Base-by-base conservation (phyloP, 176 grass and related monocot species). In the Raddia distichophylla region DNA sequence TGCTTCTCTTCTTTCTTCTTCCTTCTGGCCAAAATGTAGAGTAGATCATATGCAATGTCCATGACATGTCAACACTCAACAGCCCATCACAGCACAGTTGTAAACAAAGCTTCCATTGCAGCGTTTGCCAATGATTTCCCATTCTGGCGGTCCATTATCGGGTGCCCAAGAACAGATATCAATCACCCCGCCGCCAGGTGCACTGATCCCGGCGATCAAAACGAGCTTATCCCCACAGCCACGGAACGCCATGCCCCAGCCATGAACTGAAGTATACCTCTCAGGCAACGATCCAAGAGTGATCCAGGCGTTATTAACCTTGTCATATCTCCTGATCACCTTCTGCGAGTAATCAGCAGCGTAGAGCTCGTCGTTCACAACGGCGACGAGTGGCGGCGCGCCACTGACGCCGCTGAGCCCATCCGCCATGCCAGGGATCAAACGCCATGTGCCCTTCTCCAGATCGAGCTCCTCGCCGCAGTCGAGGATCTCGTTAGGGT, bases 71-170 rank as follows among this genome's bases (percentile, higher is more conserved):
- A 91, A 80, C 89, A 91, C 73, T 91, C 84, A 91, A 80, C 89
- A 91, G 78, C 71, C 73, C 89, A 91, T 91, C 85, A 87, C 85
- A 32, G 85, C 76, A 84, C 84, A 91, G 65, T 91, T 91, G 66
- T 91, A 87, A n/a, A 91, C 84, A 71, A 90, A 90, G 70, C 71
- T 91, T 73, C 69, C 62, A 0, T 57, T 81, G 77, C 47, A 32
- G 10, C 85, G 70, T 42, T 64, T 87, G 40, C 76, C 89, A 87
- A 91, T 66, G 43, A 87, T 71, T 43, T 67, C 35, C 89, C 89
- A 91, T 3, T 73, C 76, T 32, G 89, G 89, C 5, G 8, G 81
- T 61, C n/a, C 81, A 74, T 66, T 61, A 72, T 40, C 71, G 12
- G 85, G 89, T 33, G 72, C 66, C 89, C 85, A 91, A 3, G 89